Evolutionary conservation across 257 asterid species (phyloP), one percentile per base, ranked within the genome.

Genomic region (Lantana camara): DNA sequence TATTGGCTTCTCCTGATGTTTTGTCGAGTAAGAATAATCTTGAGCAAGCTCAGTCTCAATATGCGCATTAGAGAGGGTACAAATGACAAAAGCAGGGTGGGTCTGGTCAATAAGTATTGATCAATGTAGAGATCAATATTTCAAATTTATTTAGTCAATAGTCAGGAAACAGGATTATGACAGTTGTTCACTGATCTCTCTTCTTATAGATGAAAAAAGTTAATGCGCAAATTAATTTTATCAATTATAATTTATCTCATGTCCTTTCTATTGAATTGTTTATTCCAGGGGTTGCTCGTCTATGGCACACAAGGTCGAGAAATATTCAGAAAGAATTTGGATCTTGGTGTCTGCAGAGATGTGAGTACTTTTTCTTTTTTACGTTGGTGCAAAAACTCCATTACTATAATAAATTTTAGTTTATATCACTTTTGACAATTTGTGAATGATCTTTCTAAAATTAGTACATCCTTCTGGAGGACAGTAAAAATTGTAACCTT

Each of bases 221-320:
- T 15, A 53, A 13, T 0, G 38, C 19, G 41, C n/a, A 16, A 32
- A 45, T 38, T 23, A 14, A 63, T 45, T 53, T 54, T 16, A 41
- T 22, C 59, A 40, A 54, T 41, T 24, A 9, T 42, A 17, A 20
- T 16, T 30, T 44, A 17, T 40, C 73, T 76, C 42, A 66, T 42
- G 11, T 68, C 12, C 63, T 34, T 57, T 29, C 42, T 29, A 9
- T 63, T 70, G 62, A 27, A 35, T 70, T 40, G 41, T 74, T 73
- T 60, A 53, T 71, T 80, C 68, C 86, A 93, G 99, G 99, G 99
- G 66, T 80, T 94, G 83, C 95, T 94, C 48, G 97, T 94, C 23
- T 90, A 94, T 71, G 99, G 99, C 52, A 90, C 80, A 64, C 92
- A 90, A 73, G 99, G 97, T 23, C 84, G 86, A 58, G 97, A 94